Base-by-base conservation (phyloP, 805 yeast genomes). In the Candida corydali region DNA sequence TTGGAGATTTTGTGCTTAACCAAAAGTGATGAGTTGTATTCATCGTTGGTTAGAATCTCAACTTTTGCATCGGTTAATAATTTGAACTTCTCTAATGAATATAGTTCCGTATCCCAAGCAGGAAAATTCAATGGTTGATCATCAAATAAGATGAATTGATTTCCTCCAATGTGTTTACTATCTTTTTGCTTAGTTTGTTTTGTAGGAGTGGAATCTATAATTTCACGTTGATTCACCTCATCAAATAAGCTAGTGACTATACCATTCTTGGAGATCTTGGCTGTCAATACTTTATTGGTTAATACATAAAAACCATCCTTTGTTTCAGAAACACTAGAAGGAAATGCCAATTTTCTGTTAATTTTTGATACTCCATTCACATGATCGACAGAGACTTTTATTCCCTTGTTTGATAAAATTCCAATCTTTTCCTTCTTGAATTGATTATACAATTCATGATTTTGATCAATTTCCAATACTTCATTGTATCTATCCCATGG, bases 31-130 rank as follows among this genome's bases (percentile, higher is more conserved):
- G 83, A 75, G 39, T 77, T 73, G 32, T 82, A 63, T 10, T 84
- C 78, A 22, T 82, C 80, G 27, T 61, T 57, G 33, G 70, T 71
- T 24, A 65, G 47, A 9, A 70, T 57, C 26, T 62, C 55, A 5
- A 72, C 61, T 17, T 69, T 65, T n/a, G 69, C 70, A 10, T 46
- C 46, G 6, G 45, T 40, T 37, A 68, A 49, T 45, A 78, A 76
- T 37, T 65, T 65, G 53, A 73, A 78, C 52, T 82, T 87, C 49
- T 82, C 86, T 39, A 86, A 73, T 0, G 96, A 85, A 54, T 77
- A 93, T 40, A 88, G 70, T 55, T 91, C 98, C 0, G 98, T 91
- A 56, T 91, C 98, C 98, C 98, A 91, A 1, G 98, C 98, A 30
- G 87, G 96, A 80, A 80, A 91, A 39, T 74, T 81, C 51, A 86